Evolutionary conservation across 106 monocot genomes (phyloP), one percentile per base, ranked within the genome.

Genomic region (Acorus calamus): DNA sequence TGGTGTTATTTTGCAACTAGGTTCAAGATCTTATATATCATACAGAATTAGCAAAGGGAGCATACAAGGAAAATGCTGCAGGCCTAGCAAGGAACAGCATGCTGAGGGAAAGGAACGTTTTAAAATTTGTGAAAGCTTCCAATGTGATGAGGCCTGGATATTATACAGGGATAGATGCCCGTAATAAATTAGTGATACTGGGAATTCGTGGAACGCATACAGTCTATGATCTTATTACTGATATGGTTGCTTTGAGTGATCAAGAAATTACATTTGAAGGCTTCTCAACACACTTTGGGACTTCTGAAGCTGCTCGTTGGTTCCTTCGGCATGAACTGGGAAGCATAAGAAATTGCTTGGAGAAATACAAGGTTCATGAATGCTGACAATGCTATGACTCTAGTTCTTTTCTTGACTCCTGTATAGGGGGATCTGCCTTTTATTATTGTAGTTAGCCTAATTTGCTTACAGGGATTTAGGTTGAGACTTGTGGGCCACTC

Each of bases 161-260:
- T 71, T 96, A 91, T 62, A 78, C 90, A 64, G 96, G 80, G n/a
- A 64, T 87, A 48, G 96, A 96, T 69, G 67, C 66, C 11, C 80
- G 80, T 47, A 80, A 90, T 50, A 87, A 90, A 64, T 72, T 87
- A 65, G 83, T 96, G 13, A 75, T 96, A 42, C 70, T 96, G 68
- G 96, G 89, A 53, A 96, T 96, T 50, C 96, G 91, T 74, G 96
- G 96, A 68, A 96, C 96, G 12, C 82, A 96, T 68, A 96, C 90
- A 10, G 80, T 96, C 8, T 87, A 87, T 77, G 96, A 96, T 71
- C 78, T 91, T 65, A 80, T 96, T 51, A 96, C 96, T 57, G 83
- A 96, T 82, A 67, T 85, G 7, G 70, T 96, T 64, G 60, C 87
- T 56, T 80, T 82, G 44, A 84, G 90, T 69, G 84, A 84, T 75